phyloP scores from a whole-genome alignment of 495 filamentous ascomycete genomes.

The Cenococcum geophilum region DNA sequence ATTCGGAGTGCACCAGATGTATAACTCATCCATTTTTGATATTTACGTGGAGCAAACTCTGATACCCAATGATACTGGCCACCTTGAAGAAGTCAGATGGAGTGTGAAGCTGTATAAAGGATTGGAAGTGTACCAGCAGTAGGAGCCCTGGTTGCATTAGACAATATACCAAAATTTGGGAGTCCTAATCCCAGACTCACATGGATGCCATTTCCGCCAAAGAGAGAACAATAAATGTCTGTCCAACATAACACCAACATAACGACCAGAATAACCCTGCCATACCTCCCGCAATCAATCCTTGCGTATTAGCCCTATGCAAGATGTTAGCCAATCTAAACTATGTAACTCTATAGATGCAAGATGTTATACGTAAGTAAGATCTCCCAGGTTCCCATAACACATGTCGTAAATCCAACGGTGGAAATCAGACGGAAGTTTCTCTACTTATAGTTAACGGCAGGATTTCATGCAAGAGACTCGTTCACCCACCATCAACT shows the following conservation, averaged over 20 bases:
- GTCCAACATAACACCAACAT: constrained; percentile 22
- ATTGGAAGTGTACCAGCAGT: constrained; percentile 1
- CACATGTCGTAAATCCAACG: constrained; percentile 26
- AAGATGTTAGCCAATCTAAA: neutral
- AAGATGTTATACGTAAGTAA: constrained; percentile 20
- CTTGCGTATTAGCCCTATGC: constrained; percentile 18
- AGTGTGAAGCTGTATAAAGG: too few relatives aligned
- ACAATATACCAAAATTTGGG: neutral
- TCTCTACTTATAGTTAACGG: constrained; percentile 6
- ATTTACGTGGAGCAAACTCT: constrained; percentile 32
- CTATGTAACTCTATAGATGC: too few relatives aligned
- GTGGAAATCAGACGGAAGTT: constrained; percentile 29
- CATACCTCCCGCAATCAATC: constrained; percentile 35
- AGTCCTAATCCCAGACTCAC: neutral
- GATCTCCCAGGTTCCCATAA: constrained; percentile 28
- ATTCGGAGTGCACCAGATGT: constrained; percentile 12
- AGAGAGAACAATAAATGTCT: constrained; percentile 12
- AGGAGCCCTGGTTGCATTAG: constrained; percentile 1
- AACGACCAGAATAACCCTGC: constrained; percentile 30
- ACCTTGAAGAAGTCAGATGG: constrained; percentile 9
- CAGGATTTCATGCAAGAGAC: neutral
- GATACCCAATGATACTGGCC: constrained; percentile 39
- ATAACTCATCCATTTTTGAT: constrained; percentile 35
- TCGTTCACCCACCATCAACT: constrained; percentile 16
- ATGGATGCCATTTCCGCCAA: constrained; percentile 35